Evolutionary conservation across 169 alveolate genomes (phyloP), one percentile per base, ranked within the genome.

Genomic region (Plasmodium ovale): DNA sequence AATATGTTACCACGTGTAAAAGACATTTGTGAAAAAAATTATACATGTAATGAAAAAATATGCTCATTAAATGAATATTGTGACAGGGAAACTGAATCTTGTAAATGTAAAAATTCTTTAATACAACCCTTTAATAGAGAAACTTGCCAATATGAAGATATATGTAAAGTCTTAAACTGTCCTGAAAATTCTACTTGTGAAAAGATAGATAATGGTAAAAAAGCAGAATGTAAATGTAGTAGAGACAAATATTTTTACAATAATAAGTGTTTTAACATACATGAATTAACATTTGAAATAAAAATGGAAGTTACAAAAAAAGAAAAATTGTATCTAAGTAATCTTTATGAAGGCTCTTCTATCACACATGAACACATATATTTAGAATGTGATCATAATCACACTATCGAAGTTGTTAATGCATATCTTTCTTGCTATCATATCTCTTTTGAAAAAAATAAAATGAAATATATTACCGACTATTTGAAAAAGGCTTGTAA

Each of bases 21-120:
- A 9, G n/a, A 42, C 1, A 16, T 3, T n/a, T 79, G 89, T 65
- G 82, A 79, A 49, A 37, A 65, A 64, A 62, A 79, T n/a, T 49
- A 62, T 68, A 33, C 60, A 19, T 79, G 89, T 79, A 14, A 12
- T 16, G 4, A 42, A 31, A 1, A 37, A 6, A 14, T 64, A 0
- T 79, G 89, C 33, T 64, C 77, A n/a, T 67, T 79, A 12, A 79
- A 79, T 56, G 37, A 62, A 44, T 79, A 44, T 31, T 79, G 89
- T 25, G 37, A 58, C 25, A 49, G 25, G 21, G 14, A 5, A n/a
- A 64, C 23, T 23, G 19, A 64, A 64, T 27, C 89, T 25, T 79
- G 89, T 37, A 21, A 4, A 39, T 79, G 89, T 54, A 74, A 59
- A 74, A 59, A 31, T 3, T n/a, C n/a, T n/a, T 64, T 62, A 0